These are phyloP conservation scores for Candida koratica DNA, from an alignment of 805 yeast species.

Conservation along the genomic window DNA sequence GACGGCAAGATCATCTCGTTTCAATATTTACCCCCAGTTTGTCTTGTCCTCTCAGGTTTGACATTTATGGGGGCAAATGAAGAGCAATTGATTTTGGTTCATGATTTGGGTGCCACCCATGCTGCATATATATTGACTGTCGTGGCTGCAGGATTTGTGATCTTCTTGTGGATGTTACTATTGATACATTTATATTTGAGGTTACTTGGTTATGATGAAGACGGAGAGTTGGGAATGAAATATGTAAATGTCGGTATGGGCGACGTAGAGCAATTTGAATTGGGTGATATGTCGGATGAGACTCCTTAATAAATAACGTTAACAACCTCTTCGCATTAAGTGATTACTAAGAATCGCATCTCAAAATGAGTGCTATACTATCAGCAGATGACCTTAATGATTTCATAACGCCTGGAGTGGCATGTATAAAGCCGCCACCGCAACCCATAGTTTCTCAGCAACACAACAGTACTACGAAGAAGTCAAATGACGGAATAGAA, in stretches of 20 bases:
- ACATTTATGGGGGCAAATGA: constrained; percentile 91
- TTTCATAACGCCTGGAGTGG: constrained; percentile 89
- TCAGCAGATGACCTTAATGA: constrained; percentile 92
- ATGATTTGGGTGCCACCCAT: constrained; percentile 76
- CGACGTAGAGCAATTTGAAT: constrained; percentile 32
- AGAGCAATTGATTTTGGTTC: constrained; percentile 72
- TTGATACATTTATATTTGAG: constrained; percentile 55
- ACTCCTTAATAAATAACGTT: constrained; percentile 2
- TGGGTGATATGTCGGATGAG: constrained; percentile 30
- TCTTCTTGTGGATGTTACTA: constrained; percentile 63
- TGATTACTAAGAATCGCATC: constrained; percentile 6
- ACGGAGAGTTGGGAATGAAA: constrained; percentile 27
- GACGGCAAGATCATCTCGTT: constrained; percentile 55
- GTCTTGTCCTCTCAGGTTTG: constrained; percentile 72
- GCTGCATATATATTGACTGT: constrained; percentile 74
- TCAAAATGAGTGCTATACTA: constrained; percentile 70
- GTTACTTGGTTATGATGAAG: constrained; percentile 39
- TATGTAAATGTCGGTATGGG: constrained; percentile 18
- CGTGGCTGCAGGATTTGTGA: constrained; percentile 67
- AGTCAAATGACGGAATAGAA: constrained; percentile 26
- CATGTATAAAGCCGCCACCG: constrained; percentile 76
- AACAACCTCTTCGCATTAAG: not conserved
- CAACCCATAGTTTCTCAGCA: constrained; percentile 19
- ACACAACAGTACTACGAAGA: constrained; percentile 2
- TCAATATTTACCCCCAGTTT: constrained; percentile 84